These are phyloP conservation scores for Termitomyces sp. DNA, from an alignment of 768 basidiomycete species.

Conservation along the genomic window DNA sequence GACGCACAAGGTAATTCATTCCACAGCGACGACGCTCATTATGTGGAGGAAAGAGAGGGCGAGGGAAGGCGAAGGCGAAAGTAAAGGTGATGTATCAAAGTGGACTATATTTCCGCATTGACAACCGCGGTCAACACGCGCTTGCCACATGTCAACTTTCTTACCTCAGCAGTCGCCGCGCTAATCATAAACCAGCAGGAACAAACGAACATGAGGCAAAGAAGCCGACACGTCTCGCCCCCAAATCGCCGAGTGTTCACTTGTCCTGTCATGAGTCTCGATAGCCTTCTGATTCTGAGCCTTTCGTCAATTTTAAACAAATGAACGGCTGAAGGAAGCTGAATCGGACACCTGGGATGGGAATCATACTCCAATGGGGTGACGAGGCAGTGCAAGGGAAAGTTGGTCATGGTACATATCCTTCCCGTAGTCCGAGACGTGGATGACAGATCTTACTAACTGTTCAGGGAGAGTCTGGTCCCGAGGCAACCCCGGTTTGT, in stretches of 20 bases:
- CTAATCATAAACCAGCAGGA: conserved; percentile 18
- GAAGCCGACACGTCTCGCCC: conserved; percentile 1
- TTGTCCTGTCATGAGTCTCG: neutral
- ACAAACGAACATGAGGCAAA: conserved; percentile 18
- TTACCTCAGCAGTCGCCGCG: conserved; percentile 18
- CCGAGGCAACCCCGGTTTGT: conserved; percentile 6
- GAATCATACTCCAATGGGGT: neutral
- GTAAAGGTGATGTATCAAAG: conserved; percentile 13
- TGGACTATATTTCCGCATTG: conserved; percentile 15
- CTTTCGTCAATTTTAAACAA: neutral
- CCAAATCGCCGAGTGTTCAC: conserved; percentile 6
- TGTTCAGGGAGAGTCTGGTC: neutral
- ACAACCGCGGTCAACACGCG: conserved; percentile 19
- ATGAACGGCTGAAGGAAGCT: neutral
- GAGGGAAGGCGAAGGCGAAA: conserved; percentile 8
- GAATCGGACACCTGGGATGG: neutral
- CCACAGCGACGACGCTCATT: conserved; percentile 11
- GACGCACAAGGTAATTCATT: conserved; percentile 19
- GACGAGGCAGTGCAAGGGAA: conserved; percentile 14
- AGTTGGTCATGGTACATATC: neutral
- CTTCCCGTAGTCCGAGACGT: neutral
- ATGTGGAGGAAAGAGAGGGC: conserved; percentile 2
- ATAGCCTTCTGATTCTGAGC: neutral
- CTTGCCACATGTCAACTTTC: conserved; percentile 21
- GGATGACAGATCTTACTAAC: neutral